Base-by-base conservation (phyloP, 768 basidiomycete species). In the Vararia minispora region DNA sequence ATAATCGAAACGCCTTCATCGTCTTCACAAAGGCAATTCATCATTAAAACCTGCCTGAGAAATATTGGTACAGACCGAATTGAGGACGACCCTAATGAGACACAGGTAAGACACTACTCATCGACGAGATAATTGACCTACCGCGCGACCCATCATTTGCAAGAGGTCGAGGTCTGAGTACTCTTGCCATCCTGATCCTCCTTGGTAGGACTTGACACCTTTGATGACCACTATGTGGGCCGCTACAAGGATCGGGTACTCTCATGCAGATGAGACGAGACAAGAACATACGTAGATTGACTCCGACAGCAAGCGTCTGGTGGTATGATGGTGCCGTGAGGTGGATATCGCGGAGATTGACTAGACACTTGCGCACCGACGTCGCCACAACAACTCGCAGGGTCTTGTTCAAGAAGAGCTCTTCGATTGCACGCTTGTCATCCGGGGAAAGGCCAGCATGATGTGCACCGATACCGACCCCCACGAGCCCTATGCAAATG, bases 131-230 rank as follows among this genome's bases (percentile, higher is more conserved):
- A 6, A 29, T 16, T 14, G 9, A 26, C 77, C 56, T 54, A 87
- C 86, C 29, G 91, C 91, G 33, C 95, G 75, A 6, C 94, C 95
- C 41, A 97, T 74, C 94, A 97, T 97, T 58, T 95, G 92, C 70
- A 87, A 77, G 21, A 97, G 69, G 50, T 97, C 95, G 5, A 95
- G 68, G 54, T 95, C 92, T 0, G 83, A 81, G 57, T 95, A 95
- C 49, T 97, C 91, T 24, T 69, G 65, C 33, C 74, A 73, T n/a
- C n/a, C n/a, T 12, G 63, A 63, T 31, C 70, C 73, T 35, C 80
- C 81, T 45, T 79, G 74, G 54, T 78, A 99, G 3, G 73, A 65
- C 49, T 77, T 78, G 17, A 94, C 91, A 3, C 92, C 94, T 50
- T 88, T 89, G 50, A 99, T 82, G 43, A 97, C 74, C 34, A 94